A percentile compares a stretch with the other conserved stretches of the same genome.
Conservation (phyloP, 1,284 basidiomycete species). For the Phlebopus sp. region DNA sequence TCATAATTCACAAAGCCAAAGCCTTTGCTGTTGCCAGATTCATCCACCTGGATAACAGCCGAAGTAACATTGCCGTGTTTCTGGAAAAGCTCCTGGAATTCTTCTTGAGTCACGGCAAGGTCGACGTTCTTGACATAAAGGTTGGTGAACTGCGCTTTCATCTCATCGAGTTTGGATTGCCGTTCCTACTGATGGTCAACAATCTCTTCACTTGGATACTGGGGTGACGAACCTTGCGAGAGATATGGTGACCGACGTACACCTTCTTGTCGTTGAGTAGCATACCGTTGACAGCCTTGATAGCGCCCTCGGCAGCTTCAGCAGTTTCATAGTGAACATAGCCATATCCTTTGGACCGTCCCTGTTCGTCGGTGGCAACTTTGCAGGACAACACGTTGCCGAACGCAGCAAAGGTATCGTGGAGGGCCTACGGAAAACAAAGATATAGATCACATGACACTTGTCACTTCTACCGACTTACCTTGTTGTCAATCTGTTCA, state of each 20-base stretch:
- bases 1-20: conserved; percentile 99
- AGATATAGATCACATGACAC: conserved; percentile 2
- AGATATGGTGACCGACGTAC: conserved; percentile 97
- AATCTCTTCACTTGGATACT: not conserved
- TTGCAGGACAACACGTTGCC: conserved; percentile 99
- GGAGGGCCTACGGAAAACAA: conserved; percentile 71
- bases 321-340: conserved; percentile 99
- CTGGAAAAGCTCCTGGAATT: conserved; percentile 84
- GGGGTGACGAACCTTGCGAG: conserved; percentile 73
- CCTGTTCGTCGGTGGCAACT: conserved; percentile 93
- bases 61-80: conserved; percentile 89
- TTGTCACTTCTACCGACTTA: conserved; percentile 24
- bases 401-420: conserved; percentile 99
- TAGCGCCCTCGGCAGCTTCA: conserved; percentile 94
- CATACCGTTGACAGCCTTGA: conserved; percentile 99
- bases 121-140: conserved; percentile 98
- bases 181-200: conserved; percentile 60
- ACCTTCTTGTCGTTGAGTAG: conserved; percentile 99
- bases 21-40: conserved; percentile 90
- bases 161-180: conserved; percentile 97
- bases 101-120: conserved; percentile 79
- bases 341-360: conserved; percentile 93
- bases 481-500: conserved; percentile 99
- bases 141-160: conserved; percentile 96
- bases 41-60: conserved; percentile 78